Evolutionary conservation across 176 grass and related monocot genomes (phyloP), one percentile per base, ranked within the genome.

Genomic region (Carex littledalei): DNA sequence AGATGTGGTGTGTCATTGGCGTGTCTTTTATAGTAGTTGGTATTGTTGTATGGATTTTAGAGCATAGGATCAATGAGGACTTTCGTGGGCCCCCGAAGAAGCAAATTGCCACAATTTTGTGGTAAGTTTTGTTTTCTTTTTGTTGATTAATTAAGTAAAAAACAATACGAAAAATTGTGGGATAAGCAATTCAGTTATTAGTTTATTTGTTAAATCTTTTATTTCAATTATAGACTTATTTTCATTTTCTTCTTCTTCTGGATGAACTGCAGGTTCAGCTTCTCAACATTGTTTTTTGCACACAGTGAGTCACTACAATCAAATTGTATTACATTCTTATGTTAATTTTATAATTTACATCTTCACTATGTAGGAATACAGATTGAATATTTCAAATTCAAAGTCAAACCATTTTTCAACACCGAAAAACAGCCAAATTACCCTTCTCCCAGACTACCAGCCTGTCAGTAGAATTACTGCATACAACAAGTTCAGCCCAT

Each of bases 261-360:
- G 22, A 77, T 77, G 49, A 77, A 11, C 49, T 90, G 88, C 92
- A 98, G 95, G 95, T 98, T 98, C 91, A 95, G 92, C 69, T 95
- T 98, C 88, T 98, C 95, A 0, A 98, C 95, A 60, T 78, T 98
- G 68, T 98, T 98, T 93, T 98, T 98, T 87, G 89, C 95, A 84
- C 95, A 98, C 24, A 92, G 95, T 98, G 79, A 98, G 95, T 91
- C 59, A 77, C 68, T 77, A 54, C 49, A 85, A 88, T 47, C 47
- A 86, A 76, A 37, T 63, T 87, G 63, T 69, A 85, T 31, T 86
- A 31, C 62, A 45, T 1, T 82, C 15, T 84, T 21, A 78, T 79
- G 63, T 85, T 83, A 62, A 15, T n/a, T 65, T 22, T 86, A 61
- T n/a, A 80, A 2, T 8, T 67, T 53, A 49, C 32, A 55, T 84